Conservation (phyloP, 164 flowering plant species). For the Stephania cephalantha region DNA sequence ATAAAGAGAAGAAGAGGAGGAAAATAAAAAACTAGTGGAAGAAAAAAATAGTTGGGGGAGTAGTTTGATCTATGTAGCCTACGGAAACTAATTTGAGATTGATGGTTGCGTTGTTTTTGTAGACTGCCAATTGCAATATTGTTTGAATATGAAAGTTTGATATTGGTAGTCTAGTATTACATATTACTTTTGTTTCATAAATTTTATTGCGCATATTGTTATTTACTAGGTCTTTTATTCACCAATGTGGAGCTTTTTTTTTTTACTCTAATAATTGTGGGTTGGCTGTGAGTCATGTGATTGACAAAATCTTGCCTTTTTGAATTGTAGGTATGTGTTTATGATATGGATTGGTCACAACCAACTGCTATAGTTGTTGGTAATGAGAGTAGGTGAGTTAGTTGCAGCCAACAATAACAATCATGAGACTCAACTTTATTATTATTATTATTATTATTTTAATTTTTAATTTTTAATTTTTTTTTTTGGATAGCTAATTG, state of each 20-base stretch:
- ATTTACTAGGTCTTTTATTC: not conserved
- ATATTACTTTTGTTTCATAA: not conserved
- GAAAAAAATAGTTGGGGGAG: no score
- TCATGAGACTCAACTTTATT: slow-evolving; percentile 1
- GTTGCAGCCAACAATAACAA: not conserved
- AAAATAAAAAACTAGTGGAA: no score
- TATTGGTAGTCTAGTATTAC: not conserved
- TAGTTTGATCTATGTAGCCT: not conserved
- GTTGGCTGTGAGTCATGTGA: not conserved
- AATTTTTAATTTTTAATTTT: no score
- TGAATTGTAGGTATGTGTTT: slow-evolving; percentile 55
- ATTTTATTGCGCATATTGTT: not conserved
- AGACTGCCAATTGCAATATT: not conserved
- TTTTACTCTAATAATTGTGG: not conserved
- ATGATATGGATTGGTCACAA: slow-evolving; percentile 88
- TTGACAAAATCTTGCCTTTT: slow-evolving; percentile 5
- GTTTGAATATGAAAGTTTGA: not conserved
- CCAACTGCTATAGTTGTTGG: slow-evolving; percentile 97
- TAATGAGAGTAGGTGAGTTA: slow-evolving; percentile 67
- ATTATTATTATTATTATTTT: not conserved
- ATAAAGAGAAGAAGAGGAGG: not conserved
- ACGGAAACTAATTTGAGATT: not conserved
- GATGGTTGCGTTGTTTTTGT: not conserved
- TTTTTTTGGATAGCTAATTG: no score
- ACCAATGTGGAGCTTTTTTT: not conserved